Evolutionary conservation across 163 green algal species (phyloP).

Genomic region (Chlorella variabilis): DNA sequence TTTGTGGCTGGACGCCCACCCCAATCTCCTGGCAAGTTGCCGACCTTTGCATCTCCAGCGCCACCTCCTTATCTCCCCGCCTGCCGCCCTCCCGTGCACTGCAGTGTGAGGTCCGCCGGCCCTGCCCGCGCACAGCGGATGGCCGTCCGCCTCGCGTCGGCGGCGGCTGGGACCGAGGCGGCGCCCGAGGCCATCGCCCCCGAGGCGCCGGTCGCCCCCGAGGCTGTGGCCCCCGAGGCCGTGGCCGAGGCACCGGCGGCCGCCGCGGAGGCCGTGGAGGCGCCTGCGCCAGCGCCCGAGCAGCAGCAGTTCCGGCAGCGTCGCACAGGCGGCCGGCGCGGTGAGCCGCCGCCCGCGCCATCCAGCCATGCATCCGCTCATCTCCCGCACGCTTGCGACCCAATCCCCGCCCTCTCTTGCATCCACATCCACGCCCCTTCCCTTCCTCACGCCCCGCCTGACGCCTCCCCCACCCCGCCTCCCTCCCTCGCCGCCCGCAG

Average conservation of each 20-base stretch:
- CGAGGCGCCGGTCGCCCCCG: too few species aligned
- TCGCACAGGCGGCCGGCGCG: neutral
- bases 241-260: constrained; percentile 10
- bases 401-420: neutral
- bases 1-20: too few species aligned
- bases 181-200: neutral
- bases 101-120: constrained; percentile 23
- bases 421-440: neutral
- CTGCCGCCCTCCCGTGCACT: neutral
- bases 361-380: neutral
- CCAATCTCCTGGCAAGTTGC: too few species aligned
- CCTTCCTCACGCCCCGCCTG: neutral
- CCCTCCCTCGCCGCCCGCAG: neutral
- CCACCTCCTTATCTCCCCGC: neutral
- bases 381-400: too few species aligned
- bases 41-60: neutral
- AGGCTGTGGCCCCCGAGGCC: neutral
- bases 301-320: constrained; percentile 10
- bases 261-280: neutral
- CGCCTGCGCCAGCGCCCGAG: neutral
- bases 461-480: neutral
- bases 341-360: neutral
- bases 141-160: constrained; percentile 1
- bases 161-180: constrained; percentile 16
- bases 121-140: constrained; percentile 6